Base-by-base conservation (phyloP, 2,329 filamentous ascomycete species). In the Colletotrichum tabaci region DNA sequence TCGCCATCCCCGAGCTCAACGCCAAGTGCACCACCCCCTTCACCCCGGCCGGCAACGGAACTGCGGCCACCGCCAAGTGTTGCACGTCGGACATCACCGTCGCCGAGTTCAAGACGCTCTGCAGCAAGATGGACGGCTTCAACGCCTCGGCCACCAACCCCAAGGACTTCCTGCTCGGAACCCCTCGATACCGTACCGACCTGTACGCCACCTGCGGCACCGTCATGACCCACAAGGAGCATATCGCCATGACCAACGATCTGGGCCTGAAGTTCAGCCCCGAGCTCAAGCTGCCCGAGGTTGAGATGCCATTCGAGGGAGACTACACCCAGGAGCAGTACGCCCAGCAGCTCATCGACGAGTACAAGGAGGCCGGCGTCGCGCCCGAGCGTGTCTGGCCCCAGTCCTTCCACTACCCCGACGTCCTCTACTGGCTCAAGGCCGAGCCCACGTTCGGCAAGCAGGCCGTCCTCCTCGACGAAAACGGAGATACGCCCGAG, bases 51-150 rank as follows among this genome's bases (percentile, higher is more conserved):
- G 79, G 79, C 18, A 81, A 84, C 73, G 88, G 86, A 63, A 81
- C 80, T 6, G 77, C 83, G 1, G 92, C 92, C 1, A 85, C 82
- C 18, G 91, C 91, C 15, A 88, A 88, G 74, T 94, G 92, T 85
- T 94, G 92, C 84, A 93, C 92, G 3, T 90, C 87, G 75, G 92
- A 94, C 77, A 88, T 94, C 77, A 93, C 91, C 0, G 82, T 92
- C 46, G 85, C 85, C 56, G 92, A 94, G 80, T 93, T 89, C 84
- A 89, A 90, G 80, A 84, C 86, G 6, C 87, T 94, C 6, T 94
- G 92, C 81, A 87, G 87, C 76, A 93, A 93, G 82, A 93, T 92
- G 90, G 92, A 94, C 77, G 88, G 88, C 61, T 87, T 82, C 77
- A 90, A 92, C 76, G 79, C 84, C 74, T 86, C 83, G 56, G 91